Conservation (phyloP, 2,329 filamentous ascomycete genomes). For the Aureobasidium musti region DNA sequence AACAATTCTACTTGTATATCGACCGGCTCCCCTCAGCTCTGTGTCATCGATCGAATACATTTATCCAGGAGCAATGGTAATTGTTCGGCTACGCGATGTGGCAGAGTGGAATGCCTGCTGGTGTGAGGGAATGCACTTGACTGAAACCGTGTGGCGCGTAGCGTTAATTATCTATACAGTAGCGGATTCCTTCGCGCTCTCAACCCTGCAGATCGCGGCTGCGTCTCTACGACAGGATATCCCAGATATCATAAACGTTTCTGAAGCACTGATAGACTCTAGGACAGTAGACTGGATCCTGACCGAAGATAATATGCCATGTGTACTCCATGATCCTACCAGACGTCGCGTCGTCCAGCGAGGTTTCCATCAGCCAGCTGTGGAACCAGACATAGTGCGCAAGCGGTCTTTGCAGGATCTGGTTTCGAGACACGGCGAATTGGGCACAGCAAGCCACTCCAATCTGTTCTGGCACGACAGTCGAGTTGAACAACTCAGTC, state of each 20-base stretch:
- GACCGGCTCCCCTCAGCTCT: conserved; percentile 18
- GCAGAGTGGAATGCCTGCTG: not conserved
- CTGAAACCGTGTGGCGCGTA: not conserved
- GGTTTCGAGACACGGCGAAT: conserved; percentile 55
- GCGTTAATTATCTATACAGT: conserved; percentile 17
- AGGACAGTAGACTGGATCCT: conserved; percentile 18
- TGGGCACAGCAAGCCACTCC: conserved; percentile 59
- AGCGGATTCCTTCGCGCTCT: conserved; percentile 5
- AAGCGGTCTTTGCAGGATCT: conserved; percentile 50
- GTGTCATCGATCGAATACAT: not conserved
- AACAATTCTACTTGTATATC: not conserved
- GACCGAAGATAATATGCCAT: conserved; percentile 31
- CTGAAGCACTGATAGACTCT: conserved; percentile 14
- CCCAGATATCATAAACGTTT: conserved; percentile 20
- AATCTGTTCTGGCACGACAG: conserved; percentile 48
- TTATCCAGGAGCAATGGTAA: not conserved
- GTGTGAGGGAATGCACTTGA: too few relatives aligned
- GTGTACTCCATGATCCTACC: conserved; percentile 31
- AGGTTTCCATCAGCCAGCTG: conserved; percentile 27
- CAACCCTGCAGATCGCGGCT: not conserved
- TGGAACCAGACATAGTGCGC: conserved; percentile 52
- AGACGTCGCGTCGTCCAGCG: conserved; percentile 10
- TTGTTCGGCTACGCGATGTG: not conserved
- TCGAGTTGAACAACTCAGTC: conserved; percentile 51
- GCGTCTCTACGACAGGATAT: not conserved